These are phyloP conservation scores for Trypanosoma conorhini DNA, from an alignment of 208 protist species.

Conservation along the genomic window DNA sequence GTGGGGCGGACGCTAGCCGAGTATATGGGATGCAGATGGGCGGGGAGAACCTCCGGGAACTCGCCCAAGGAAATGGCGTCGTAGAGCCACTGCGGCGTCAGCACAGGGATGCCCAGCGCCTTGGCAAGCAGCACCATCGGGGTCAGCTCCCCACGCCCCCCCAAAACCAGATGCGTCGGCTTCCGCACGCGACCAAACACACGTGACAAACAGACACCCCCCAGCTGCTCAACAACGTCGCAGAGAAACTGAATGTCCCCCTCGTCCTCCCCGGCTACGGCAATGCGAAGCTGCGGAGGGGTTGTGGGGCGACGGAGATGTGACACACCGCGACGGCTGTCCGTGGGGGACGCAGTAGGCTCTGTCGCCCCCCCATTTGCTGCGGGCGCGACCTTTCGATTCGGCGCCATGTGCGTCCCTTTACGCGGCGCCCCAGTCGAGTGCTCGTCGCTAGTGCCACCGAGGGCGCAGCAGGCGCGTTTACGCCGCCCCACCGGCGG, in stretches of 20 bases:
- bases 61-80: slow-evolving; percentile 59
- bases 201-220: slow-evolving; percentile 28
- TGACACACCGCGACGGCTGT: slow-evolving; percentile 2
- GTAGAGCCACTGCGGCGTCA: slow-evolving; percentile 71
- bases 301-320: background rate
- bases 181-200: slow-evolving; percentile 27
- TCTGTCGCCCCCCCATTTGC: slow-evolving; percentile 2
- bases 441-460: background rate
- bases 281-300: slow-evolving; percentile 26
- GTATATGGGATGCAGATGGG: slow-evolving; percentile 20
- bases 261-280: slow-evolving; percentile 18
- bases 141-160: slow-evolving; percentile 36
- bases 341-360: slow-evolving; percentile 32
- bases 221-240: slow-evolving; percentile 70
- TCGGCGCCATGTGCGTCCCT: background rate
- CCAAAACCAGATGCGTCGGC: slow-evolving; percentile 32
- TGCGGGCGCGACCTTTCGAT: background rate
- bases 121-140: slow-evolving; percentile 50
- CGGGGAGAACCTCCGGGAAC: slow-evolving; percentile 41
- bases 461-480: background rate
- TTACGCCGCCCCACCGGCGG: background rate
- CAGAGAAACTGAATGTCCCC: slow-evolving; percentile 26
- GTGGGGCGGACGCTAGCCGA: background rate
- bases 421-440: background rate
- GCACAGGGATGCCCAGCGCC: slow-evolving; percentile 57